A percentile compares a stretch with the other conserved stretches of the same genome.
Evolutionary conservation across 2,329 filamentous ascomycete genomes (phyloP).

Genomic region (Sclerotinia borealis): DNA sequence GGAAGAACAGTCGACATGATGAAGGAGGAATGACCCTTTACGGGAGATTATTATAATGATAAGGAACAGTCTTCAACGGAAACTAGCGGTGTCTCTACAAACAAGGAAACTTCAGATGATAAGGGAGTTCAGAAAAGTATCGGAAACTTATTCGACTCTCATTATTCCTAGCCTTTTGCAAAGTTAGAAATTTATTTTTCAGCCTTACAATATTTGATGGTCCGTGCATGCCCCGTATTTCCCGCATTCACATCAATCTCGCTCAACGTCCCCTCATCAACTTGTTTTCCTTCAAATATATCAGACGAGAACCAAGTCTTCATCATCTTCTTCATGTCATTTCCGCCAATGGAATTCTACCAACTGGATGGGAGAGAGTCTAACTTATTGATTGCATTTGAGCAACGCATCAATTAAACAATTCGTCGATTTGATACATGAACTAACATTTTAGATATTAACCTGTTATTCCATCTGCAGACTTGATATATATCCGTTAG

Average conservation of each 20-base stretch:
- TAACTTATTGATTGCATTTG: neutral
- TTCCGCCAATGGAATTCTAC: neutral
- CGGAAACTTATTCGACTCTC: neutral
- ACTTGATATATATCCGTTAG: neutral
- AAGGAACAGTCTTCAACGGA: neutral
- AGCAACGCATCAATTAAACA: neutral
- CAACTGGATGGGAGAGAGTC: neutral
- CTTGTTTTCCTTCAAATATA: neutral
- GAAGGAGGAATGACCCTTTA: neutral
- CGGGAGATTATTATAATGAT: no score
- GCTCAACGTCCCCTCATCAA: neutral
- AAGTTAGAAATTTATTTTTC: constrained; percentile 11
- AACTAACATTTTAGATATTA: constrained; percentile 16
- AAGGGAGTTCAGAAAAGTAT: neutral
- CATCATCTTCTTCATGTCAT: neutral
- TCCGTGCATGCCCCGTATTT: neutral
- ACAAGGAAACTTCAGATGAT: no score
- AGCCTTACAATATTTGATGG: constrained; percentile 2
- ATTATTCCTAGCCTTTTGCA: constrained; percentile 26
- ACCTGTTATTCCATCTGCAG: neutral
- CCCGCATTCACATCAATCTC: no score
- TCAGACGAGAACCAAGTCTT: neutral
- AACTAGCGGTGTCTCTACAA: neutral
- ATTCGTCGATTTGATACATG: constrained; percentile 11
- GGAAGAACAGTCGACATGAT: constrained; percentile 74